Conservation (phyloP, 352 stramenopile species). For the Globisporangium takayamanum region DNA sequence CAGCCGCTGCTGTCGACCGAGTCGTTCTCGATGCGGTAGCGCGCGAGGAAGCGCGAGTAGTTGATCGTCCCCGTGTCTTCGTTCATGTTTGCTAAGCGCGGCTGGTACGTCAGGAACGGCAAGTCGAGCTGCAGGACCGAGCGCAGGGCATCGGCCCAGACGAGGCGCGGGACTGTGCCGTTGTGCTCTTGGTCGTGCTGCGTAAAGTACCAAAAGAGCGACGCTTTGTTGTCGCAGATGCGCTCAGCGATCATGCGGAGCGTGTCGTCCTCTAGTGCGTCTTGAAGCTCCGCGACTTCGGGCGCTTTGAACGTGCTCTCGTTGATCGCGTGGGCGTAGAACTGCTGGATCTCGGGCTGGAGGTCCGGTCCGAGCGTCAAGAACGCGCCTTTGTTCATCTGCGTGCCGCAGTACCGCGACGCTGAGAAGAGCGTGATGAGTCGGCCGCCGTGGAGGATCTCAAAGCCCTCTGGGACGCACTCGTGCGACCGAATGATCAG, state of each 20-base stretch:
- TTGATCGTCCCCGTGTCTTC: constrained; percentile 83
- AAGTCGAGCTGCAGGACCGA: constrained; percentile 90
- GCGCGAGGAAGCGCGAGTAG: constrained; percentile 91
- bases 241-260: constrained; percentile 92
- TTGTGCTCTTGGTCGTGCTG: constrained; percentile 89
- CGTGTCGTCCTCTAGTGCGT: constrained; percentile 82
- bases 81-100: constrained; percentile 82
- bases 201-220: constrained; percentile 93
- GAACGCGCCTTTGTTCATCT: constrained; percentile 92
- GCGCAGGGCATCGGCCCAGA: constrained; percentile 89
- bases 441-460: constrained; percentile 84
- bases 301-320: constrained; percentile 70
- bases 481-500: constrained; percentile 93
- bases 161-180: constrained; percentile 72
- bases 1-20: constrained; percentile 79
- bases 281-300: constrained; percentile 66
- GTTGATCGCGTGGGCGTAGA: constrained; percentile 87
- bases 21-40: constrained; percentile 90
- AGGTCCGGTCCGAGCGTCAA: constrained; percentile 87
- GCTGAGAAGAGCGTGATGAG: constrained; percentile 91
- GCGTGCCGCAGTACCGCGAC: constrained; percentile 88
- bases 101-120: constrained; percentile 87
- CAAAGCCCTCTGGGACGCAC: constrained; percentile 89
- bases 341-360: constrained; percentile 92
- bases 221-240: constrained; percentile 89